These are phyloP conservation scores for Hyparrhenia diplandra DNA, from an alignment of 176 grass and related monocot genomes.

Conservation along the genomic window DNA sequence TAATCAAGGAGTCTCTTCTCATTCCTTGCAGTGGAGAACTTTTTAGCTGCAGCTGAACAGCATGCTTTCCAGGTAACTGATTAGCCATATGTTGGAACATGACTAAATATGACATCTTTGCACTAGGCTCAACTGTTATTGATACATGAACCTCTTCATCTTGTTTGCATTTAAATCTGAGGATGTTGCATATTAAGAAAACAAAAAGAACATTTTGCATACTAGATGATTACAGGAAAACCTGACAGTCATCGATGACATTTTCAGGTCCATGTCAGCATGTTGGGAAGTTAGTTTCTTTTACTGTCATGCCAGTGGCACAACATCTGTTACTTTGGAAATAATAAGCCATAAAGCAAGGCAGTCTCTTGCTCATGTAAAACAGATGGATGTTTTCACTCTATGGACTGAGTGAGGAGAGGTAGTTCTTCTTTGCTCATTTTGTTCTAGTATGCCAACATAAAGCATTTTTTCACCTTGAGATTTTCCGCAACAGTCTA, in stretches of 20 bases:
- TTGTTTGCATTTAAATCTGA: not conserved
- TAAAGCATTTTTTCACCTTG: not conserved
- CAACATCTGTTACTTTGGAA: not conserved
- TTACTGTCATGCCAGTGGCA: not conserved
- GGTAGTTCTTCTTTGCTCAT: slow-evolving; percentile 15
- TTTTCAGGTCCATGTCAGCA: not conserved
- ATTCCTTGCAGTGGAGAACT: not conserved
- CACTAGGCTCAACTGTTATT: not conserved
- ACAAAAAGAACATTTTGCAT: not conserved
- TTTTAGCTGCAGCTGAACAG: not conserved
- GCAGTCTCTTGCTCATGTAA: not conserved
- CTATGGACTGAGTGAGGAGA: not conserved
- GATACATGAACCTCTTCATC: not conserved
- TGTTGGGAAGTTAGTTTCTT: not conserved
- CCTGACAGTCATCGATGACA: not conserved
- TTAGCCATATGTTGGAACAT: not conserved
- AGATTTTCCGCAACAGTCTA: not conserved
- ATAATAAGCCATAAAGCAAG: slow-evolving; percentile 32
- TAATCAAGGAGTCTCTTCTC: not conserved
- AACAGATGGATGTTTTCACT: not conserved
- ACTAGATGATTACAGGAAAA: not conserved
- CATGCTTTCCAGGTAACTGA: slow-evolving; percentile 29
- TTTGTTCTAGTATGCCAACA: slow-evolving; percentile 25
- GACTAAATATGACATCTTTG: not conserved
- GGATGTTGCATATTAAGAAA: not conserved